Base-by-base conservation (phyloP, 129 eudicot genomes). In the Pseudognaphalium luteoalbum region DNA sequence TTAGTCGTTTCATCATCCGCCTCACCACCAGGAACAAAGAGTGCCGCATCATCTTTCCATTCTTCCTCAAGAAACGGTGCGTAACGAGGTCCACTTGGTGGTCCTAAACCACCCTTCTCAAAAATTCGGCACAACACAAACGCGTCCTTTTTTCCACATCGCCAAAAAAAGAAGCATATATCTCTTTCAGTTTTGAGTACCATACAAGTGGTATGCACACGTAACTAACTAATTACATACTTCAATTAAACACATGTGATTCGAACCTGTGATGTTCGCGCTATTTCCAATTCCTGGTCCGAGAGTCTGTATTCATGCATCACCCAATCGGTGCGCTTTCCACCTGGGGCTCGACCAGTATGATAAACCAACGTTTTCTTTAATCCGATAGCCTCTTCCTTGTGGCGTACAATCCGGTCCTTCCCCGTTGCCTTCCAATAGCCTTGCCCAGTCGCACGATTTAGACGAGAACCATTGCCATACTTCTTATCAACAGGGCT, bases 51-150 rank as follows among this genome's bases (percentile, higher is more conserved):
- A 9, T 85, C 93, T 25, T 88, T 92, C 97, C 97, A 88, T 79
- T 91, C 95, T 86, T 91, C 97, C 65, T 91, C 97, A 25, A 91
- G 70, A 84, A 91, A 91, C n/a, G 97, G 95, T 51, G 92, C 97
- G 76, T 88, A 91, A 41, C 89, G 84, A 71, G 87, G 90, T 70
- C 90, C 95, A 62, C 81, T 86, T 39, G 89, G 89, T 5, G 93
- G 93, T 32, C 97, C 97, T 52, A 89, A 60, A 42, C 97, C 97
- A 56, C 92, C 88, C 82, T 91, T 91, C 68, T 91, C 85, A 59
- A 91, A 91, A 78, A 91, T 91, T 78, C 93, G 87, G 83, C 97
- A 91, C 12, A 91, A 82, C 85, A 91, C 91, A 86, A 84, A 91
- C 14, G 88, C 87, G 83, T 85, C 95, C 97, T 91, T 44, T 73